A percentile compares a stretch with the other conserved stretches of the same genome.
Conservation (phyloP, 2,329 filamentous ascomycete species). For the Exophiala dermatitidis region DNA sequence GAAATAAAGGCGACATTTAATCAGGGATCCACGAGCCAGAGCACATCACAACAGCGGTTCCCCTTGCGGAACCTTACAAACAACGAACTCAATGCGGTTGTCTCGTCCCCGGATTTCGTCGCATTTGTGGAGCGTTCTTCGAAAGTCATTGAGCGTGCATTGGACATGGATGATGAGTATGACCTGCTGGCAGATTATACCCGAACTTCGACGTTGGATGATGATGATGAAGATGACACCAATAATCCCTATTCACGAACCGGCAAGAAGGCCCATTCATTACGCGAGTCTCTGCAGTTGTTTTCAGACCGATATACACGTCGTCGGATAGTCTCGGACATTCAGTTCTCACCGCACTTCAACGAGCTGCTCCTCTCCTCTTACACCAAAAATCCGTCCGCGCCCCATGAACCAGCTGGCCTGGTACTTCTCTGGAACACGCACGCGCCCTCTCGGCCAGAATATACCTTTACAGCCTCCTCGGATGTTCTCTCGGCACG, state of each 20-base stretch:
- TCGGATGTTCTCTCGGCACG: constrained; percentile 92
- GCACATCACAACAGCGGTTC: constrained; percentile 48
- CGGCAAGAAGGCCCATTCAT: constrained; percentile 24
- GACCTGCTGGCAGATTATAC: constrained; percentile 95
- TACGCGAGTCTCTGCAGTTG: constrained; percentile 83
- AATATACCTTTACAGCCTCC: constrained; percentile 94
- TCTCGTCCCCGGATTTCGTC: constrained; percentile 84
- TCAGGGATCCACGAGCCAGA: background rate
- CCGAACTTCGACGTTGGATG: constrained; percentile 61
- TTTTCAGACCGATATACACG: constrained; percentile 94
- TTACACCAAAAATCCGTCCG: constrained; percentile 94
- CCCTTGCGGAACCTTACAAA: constrained; percentile 70
- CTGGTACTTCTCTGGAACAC: constrained; percentile 96
- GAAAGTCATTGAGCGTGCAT: constrained; percentile 90
- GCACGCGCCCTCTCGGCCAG: constrained; percentile 85
- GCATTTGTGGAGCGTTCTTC: constrained; percentile 93
- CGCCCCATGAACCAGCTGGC: constrained; percentile 87
- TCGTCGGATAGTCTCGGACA: constrained; percentile 91
- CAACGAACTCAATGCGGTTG: constrained; percentile 85
- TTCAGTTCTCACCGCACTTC: constrained; percentile 86
- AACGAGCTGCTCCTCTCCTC: constrained; percentile 87
- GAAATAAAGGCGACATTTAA: constrained; percentile 64
- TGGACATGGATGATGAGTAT: constrained; percentile 83
- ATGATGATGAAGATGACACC: constrained; percentile 58
- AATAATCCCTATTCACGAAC: constrained; percentile 36